Evolutionary conservation across 2,329 filamentous ascomycete species (phyloP), one percentile per base, ranked within the genome.

Genomic region (Colletotrichum lini): DNA sequence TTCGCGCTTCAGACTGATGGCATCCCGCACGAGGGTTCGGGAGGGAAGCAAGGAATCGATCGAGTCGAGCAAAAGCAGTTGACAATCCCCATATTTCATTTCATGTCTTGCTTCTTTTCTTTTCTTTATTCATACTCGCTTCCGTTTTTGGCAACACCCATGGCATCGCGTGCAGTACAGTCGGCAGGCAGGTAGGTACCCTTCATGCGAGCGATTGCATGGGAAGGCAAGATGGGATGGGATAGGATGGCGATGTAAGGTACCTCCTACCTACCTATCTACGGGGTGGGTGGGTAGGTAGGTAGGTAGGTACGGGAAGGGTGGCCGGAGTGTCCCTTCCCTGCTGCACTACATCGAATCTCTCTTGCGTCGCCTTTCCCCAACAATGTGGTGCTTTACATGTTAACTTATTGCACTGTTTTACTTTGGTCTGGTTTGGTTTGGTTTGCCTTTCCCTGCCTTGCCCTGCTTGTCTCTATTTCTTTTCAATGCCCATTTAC

Each of bases 101-200:
- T 38, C 35, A 38, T 38, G 9, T 38, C 44, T 40, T 30, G 62
- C 49, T 62, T 71, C 61, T 30, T n/a, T 38, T 44, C n/a, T 52
- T 52, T 23, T 58, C 50, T 16, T 53, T 40, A 26, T 44, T 62
- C 38, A 38, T 45, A 26, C 59, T 38, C 23, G 44, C 35, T 38
- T 38, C 35, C 35, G 35, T 38, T n/a, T 63, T 30, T 61, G 64
- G 38, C 59, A 54, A 26, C 35, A 67, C 53, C 57, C 64, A 62
- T 68, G 65, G 35, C 57, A 68, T 23, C 44, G 44, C 52, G 60
- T 68, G 65, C 68, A 68, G 58, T 45, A 62, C 44, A 12, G 26
- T 61, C 21, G 26, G 35, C 18, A 62, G 50, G 26, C 10, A 53
- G n/a, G 50, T 15, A 49, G 56, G 56, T 30, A 45, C 40, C 56